Evolutionary conservation across 768 basidiomycete genomes (phyloP).

Genomic region (Rhizopogon salebrosus): DNA sequence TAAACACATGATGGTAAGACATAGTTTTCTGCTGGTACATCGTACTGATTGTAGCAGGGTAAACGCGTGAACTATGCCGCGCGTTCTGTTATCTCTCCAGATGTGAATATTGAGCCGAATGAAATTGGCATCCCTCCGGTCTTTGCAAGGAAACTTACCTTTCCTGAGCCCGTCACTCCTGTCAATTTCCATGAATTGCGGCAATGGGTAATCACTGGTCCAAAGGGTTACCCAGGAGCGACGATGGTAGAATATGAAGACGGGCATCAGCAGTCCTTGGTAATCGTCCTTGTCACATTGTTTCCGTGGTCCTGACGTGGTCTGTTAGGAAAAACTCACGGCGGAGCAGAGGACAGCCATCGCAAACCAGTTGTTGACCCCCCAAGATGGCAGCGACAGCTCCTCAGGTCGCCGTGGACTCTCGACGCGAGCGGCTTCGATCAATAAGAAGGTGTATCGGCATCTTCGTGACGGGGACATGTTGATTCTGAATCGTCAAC

Average conservation of each 20-base stretch:
- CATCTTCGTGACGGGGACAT: constrained; percentile 95
- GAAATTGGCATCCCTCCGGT: constrained; percentile 98
- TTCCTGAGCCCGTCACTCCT: constrained; percentile 93
- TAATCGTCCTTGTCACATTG: constrained; percentile 24
- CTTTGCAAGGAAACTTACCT: constrained; percentile 94
- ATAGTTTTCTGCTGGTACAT: not conserved
- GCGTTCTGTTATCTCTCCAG: constrained; percentile 99
- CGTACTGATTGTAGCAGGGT: constrained; percentile 48
- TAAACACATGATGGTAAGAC: constrained; percentile 95
- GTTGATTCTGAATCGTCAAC: constrained; percentile 94
- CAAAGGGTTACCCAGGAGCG: constrained; percentile 86
- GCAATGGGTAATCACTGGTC: constrained; percentile 86
- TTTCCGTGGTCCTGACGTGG: constrained; percentile 1
- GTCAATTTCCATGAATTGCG: constrained; percentile 86
- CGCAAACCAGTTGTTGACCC: constrained; percentile 92
- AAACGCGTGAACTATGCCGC: constrained; percentile 99
- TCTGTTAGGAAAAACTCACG: constrained; percentile 70
- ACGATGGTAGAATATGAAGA: constrained; percentile 95
- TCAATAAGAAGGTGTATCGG: constrained; percentile 97
- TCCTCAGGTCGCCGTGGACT: constrained; percentile 46
- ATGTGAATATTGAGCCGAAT: constrained; percentile 98
- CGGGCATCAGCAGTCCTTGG: constrained; percentile 80
- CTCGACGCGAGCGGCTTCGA: constrained; percentile 67
- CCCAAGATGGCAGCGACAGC: constrained; percentile 60
- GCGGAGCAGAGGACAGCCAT: constrained; percentile 90